A percentile compares a stretch with the other conserved stretches of the same genome.
Evolutionary conservation across 441 rosid species (phyloP).

Genomic region (Francoa sonchifolia): DNA sequence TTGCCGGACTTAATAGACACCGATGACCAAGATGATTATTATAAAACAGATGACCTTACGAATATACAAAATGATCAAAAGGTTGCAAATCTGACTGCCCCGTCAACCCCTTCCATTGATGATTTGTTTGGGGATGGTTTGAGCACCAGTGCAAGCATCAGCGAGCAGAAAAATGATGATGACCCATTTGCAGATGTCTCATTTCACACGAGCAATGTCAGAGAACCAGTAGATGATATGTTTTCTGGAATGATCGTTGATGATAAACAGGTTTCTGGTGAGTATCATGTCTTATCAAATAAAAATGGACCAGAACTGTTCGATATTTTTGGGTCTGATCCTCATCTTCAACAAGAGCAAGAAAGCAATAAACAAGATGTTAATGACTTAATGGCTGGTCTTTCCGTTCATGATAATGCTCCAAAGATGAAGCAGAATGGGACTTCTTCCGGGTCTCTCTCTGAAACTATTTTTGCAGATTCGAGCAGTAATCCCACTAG

Average conservation of each 20-base stretch:
- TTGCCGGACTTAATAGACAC: conserved; percentile 87
- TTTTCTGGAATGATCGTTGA: conserved; percentile 74
- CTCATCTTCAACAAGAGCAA: conserved; percentile 25
- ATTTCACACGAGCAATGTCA: conserved; percentile 45
- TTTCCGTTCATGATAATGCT: conserved; percentile 41
- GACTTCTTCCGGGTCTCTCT: conserved; percentile 20
- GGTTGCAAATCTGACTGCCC: conserved; percentile 19
- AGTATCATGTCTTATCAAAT: conserved; percentile 20
- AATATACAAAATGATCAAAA: conserved; percentile 27
- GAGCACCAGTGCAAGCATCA: conserved; percentile 21
- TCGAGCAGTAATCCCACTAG: conserved; percentile 23
- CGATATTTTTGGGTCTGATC: conserved; percentile 55
- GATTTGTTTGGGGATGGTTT: conserved; percentile 64
- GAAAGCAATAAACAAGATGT: conserved; percentile 27
- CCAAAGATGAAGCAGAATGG: conserved; percentile 32
- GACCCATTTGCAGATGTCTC: conserved; percentile 89
- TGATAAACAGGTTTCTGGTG: conserved; percentile 26
- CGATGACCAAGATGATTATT: conserved; percentile 39
- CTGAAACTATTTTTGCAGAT: conserved; percentile 37
- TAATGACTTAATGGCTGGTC: conserved; percentile 58
- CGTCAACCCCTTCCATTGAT: conserved; percentile 49
- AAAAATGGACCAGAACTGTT: conserved; percentile 33
- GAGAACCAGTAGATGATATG: conserved; percentile 43
- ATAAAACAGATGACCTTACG: conserved; percentile 30
- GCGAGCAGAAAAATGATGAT: conserved; percentile 38